Conservation (phyloP, 2,329 filamentous ascomycete genomes). For the Exophiala sideris region DNA sequence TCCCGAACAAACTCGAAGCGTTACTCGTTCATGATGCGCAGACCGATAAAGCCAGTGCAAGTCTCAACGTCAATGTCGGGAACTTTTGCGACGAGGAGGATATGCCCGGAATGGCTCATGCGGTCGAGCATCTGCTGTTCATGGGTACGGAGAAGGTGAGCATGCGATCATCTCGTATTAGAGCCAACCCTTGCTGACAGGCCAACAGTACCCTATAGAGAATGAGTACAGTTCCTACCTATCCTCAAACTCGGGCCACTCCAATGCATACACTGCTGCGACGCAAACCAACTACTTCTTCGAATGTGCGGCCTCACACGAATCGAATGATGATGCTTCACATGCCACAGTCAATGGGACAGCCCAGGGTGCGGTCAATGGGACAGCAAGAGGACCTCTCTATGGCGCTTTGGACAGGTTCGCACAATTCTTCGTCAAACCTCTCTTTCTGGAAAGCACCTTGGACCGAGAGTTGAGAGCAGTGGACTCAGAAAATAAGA, state of each 20-base stretch:
- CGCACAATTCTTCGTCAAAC: conserved; percentile 88
- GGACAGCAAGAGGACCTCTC: conserved; percentile 49
- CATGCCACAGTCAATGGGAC: conserved; percentile 21
- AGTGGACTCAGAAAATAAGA: conserved; percentile 96
- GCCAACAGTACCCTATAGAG: conserved; percentile 73
- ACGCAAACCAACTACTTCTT: conserved; percentile 99
- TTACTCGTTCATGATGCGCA: conserved; percentile 89
- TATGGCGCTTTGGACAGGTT: conserved; percentile 86
- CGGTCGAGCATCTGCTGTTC: conserved; percentile 92
- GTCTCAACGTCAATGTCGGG: conserved; percentile 92
- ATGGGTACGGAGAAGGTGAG: conserved; percentile 92
- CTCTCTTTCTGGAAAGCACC: conserved; percentile 79
- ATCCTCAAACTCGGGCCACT: conserved; percentile 81
- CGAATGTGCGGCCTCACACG: conserved; percentile 78
- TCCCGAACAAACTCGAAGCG: conserved; percentile 84
- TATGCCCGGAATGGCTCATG: conserved; percentile 93
- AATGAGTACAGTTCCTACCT: conserved; percentile 96
- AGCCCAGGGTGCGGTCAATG: conserved; percentile 14
- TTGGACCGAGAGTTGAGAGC: conserved; percentile 82
- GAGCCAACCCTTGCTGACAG: conserved; percentile 4
- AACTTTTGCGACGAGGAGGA: conserved; percentile 89
- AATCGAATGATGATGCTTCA: conserved; percentile 30
- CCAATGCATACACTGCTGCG: conserved; percentile 89
- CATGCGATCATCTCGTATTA: neutral
- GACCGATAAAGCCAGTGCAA: conserved; percentile 94